Conservation (phyloP, 176 grass and related monocot species). For the Musa troglodytarum region DNA sequence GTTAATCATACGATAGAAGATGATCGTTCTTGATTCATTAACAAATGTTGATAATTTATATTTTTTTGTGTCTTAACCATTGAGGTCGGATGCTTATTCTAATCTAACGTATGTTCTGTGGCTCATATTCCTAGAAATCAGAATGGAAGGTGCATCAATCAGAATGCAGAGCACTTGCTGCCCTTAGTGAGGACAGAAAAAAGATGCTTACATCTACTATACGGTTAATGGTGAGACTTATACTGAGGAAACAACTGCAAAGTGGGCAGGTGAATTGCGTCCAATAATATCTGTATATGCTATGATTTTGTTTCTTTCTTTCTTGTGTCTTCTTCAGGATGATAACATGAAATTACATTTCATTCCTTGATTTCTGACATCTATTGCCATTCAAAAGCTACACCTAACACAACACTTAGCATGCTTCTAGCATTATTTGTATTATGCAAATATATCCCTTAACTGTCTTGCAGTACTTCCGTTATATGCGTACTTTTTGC, state of each 20-base stretch:
- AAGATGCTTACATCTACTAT: slow-evolving; percentile 73
- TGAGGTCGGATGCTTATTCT: not conserved
- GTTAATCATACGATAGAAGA: not conserved
- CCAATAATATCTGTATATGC: not conserved
- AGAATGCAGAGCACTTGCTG: slow-evolving; percentile 46
- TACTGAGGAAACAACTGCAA: slow-evolving; percentile 56
- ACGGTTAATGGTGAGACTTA: slow-evolving; percentile 57
- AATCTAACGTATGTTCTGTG: not conserved
- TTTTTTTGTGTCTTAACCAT: not conserved
- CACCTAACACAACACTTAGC: too few species aligned
- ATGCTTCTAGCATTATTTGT: too few species aligned
- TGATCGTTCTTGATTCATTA: not conserved
- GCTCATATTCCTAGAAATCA: slow-evolving; percentile 37
- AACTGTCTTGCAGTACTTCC: too few species aligned
- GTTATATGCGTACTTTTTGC: too few species aligned
- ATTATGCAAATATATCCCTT: too few species aligned
- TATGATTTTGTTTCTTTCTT: not conserved
- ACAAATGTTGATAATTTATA: not conserved
- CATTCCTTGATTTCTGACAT: not conserved
- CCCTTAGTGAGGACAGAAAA: slow-evolving; percentile 56
- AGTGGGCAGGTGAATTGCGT: slow-evolving; percentile 42
- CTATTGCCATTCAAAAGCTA: too few species aligned
- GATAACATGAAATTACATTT: not conserved
- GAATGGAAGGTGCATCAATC: slow-evolving; percentile 82
- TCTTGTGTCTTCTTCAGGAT: not conserved